phyloP scores from a whole-genome alignment of 164 flowering plant species.

The Vitis labrusca region DNA sequence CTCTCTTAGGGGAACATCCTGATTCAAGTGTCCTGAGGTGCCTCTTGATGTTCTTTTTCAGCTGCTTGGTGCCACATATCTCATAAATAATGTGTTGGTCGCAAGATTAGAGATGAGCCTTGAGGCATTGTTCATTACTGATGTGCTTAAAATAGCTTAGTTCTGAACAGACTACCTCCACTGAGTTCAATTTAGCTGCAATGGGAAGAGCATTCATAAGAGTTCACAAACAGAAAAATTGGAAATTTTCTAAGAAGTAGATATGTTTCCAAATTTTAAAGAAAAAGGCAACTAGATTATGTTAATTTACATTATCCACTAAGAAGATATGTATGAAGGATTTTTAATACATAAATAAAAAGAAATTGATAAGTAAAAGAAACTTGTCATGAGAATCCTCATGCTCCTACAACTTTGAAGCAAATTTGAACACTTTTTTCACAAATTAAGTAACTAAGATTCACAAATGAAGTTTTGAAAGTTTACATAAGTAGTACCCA shows the following conservation, averaged over 20 bases:
- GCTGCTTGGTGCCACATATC: conserved; percentile 71
- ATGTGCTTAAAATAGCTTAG: conserved; percentile 73
- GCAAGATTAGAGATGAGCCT: conserved; percentile 57
- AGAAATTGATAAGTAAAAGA: not conserved
- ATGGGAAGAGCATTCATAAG: conserved; percentile 1
- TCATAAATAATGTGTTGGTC: conserved; percentile 67
- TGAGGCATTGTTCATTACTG: conserved; percentile 65
- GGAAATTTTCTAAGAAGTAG: not conserved
- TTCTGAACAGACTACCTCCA: conserved; percentile 71
- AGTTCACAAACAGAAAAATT: not conserved
- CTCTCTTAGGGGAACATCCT: conserved; percentile 21
- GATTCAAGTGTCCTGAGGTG: conserved; percentile 53
- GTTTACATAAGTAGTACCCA: too few species aligned
- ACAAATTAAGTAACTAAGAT: too few species aligned
- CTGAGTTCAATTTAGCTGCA: conserved; percentile 69
- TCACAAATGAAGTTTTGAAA: too few species aligned
- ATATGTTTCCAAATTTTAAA: not conserved
- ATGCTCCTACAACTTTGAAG: conserved; percentile 65
- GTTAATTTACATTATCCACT: too few species aligned
- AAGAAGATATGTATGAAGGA: too few species aligned
- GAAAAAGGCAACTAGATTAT: not conserved
- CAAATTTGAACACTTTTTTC: conserved; percentile 68
- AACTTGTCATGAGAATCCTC: conserved; percentile 79
- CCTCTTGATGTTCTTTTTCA: conserved; percentile 78
- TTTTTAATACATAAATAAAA: not conserved